Percentiles rank a stretch among this genome's conserved stretches.
phyloP scores from a whole-genome alignment of 257 asterid genomes.

The Solanum pinnatisectum region DNA sequence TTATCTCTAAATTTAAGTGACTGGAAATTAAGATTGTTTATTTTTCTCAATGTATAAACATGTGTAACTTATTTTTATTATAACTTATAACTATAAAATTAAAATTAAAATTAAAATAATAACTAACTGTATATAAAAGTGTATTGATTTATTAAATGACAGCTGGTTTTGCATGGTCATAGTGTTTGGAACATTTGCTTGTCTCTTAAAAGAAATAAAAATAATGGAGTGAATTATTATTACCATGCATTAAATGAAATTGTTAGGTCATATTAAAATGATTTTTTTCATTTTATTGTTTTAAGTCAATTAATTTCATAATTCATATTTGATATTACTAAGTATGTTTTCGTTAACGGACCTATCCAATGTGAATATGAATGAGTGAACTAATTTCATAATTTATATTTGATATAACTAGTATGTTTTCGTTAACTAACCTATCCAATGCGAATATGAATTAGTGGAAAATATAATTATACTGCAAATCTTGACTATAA shows the following conservation, averaged over 20 bases:
- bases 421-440: accelerated
- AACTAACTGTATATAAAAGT: neutral
- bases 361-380: too few relatives aligned
- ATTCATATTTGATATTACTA: neutral
- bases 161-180: neutral
- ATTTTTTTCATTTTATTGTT: neutral
- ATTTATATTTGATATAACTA: neutral
- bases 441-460: neutral
- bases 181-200: neutral
- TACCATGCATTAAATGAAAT: neutral
- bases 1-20: neutral
- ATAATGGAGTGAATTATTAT: neutral
- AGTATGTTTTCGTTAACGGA: neutral
- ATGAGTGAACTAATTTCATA: neutral
- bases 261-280: neutral
- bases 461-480: neutral
- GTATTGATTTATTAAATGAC: neutral
- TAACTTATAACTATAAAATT: neutral
- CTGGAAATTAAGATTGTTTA: neutral
- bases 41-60: neutral
- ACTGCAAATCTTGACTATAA: too few relatives aligned
- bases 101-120: neutral
- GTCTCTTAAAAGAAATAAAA: neutral
- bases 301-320: neutral
- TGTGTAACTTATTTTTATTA: neutral